Conservation (phyloP, 805 yeast species). For the Nematodospora valgi region DNA sequence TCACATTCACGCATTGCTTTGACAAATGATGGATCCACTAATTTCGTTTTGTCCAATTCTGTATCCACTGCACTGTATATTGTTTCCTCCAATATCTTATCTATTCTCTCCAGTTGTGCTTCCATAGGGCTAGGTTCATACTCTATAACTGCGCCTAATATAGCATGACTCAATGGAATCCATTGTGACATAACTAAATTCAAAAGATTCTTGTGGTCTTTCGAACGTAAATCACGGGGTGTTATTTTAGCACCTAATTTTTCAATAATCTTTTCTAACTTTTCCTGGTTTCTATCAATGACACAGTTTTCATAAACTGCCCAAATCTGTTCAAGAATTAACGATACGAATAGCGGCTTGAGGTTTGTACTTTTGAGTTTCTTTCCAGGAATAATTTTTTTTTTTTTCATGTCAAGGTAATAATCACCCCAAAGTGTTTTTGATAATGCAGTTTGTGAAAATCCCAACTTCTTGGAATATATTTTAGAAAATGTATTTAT, state of each 20-base stretch:
- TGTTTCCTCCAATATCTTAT: constrained; percentile 50
- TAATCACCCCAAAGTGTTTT: constrained; percentile 96
- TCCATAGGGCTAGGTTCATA: constrained; percentile 76
- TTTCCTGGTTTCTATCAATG: constrained; percentile 62
- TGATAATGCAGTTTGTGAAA: constrained; percentile 71
- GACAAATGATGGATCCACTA: constrained; percentile 47
- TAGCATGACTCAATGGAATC: constrained; percentile 88
- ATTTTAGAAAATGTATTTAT: constrained; percentile 84
- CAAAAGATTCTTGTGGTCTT: constrained; percentile 64
- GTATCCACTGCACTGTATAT: constrained; percentile 46
- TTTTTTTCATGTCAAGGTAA: constrained; percentile 84
- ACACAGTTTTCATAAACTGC: constrained; percentile 75
- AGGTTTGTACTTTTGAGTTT: constrained; percentile 50
- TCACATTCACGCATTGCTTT: constrained; percentile 67
- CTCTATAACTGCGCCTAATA: constrained; percentile 79
- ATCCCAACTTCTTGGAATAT: constrained; percentile 80
- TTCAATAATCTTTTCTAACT: constrained; percentile 68
- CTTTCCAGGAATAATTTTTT: constrained; percentile 69
- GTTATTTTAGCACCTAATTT: constrained; percentile 65
- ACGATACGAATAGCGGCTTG: constrained; percentile 82
- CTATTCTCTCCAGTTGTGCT: constrained; percentile 73
- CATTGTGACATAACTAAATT: constrained; percentile 81
- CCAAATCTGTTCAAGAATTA: constrained; percentile 90
- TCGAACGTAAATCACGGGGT: constrained; percentile 76
- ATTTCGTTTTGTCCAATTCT: constrained; percentile 21